Evolutionary conservation across 1,284 basidiomycete genomes (phyloP).

Genomic region (Irpex rosettiformis): DNA sequence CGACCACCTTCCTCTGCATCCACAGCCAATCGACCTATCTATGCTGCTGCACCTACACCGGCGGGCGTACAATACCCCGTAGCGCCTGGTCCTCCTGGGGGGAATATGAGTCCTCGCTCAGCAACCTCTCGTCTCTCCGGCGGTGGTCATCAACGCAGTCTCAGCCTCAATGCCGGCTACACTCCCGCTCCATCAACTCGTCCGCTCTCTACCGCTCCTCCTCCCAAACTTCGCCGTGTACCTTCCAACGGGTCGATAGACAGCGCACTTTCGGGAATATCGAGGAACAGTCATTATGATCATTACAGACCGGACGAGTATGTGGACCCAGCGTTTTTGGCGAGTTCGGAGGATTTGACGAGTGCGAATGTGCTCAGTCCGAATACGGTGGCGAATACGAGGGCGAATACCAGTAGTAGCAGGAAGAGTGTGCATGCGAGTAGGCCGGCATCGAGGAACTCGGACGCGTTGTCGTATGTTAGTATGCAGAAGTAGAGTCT

Average conservation of each 20-base stretch:
- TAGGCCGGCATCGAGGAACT: neutral
- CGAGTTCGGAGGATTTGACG: constrained; percentile 27
- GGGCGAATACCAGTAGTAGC: constrained; percentile 15
- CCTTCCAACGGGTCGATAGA: constrained; percentile 26
- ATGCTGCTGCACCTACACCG: constrained; percentile 15
- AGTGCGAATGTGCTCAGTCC: constrained; percentile 20
- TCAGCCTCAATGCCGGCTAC: constrained; percentile 29
- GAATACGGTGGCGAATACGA: constrained; percentile 26
- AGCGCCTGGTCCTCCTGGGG: constrained; percentile 15
- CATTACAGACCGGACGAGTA: constrained; percentile 27
- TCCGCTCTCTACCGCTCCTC: constrained; percentile 20
- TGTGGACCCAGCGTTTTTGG: constrained; percentile 30
- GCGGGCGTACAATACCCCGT: constrained; percentile 16
- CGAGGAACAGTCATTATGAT: constrained; percentile 17
- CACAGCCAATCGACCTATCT: constrained; percentile 11
- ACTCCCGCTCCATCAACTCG: constrained; percentile 24
- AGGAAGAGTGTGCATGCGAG: neutral
- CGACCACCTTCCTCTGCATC: constrained; percentile 11
- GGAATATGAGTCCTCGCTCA: constrained; percentile 19
- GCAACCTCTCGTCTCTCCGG: constrained; percentile 17
- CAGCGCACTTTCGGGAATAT: constrained; percentile 24
- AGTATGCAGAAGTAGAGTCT: neutral
- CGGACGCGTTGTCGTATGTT: neutral
- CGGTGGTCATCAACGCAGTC: constrained; percentile 21
- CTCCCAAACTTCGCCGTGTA: constrained; percentile 19